phyloP scores from a whole-genome alignment of 805 yeast genomes.

The Groenewaldozyma tartarivorans region DNA sequence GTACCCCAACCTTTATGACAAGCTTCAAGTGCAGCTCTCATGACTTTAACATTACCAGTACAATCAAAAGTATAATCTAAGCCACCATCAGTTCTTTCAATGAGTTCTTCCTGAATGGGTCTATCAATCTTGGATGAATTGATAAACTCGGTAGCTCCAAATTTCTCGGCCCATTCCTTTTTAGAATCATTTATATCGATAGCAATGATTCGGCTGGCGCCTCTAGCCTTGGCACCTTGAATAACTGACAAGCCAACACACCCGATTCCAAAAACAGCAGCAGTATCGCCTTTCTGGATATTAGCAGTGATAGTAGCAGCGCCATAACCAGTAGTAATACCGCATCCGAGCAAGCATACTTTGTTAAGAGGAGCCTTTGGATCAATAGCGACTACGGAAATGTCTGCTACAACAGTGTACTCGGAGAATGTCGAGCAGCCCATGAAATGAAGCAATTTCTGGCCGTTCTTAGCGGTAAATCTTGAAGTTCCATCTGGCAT shows the following conservation, averaged over 20 bases:
- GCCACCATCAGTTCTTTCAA: constrained; percentile 95
- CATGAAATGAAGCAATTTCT: constrained; percentile 85
- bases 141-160: constrained; percentile 93
- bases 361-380: constrained; percentile 75
- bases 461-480: constrained; percentile 66
- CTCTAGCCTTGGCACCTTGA: constrained; percentile 83
- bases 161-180: constrained; percentile 74
- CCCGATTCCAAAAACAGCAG: constrained; percentile 97
- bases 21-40: constrained; percentile 94
- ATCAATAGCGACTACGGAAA: constrained; percentile 87
- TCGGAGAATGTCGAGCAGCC: constrained; percentile 96
- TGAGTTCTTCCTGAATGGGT: constrained; percentile 69
- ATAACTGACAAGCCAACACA: constrained; percentile 94
- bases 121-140: constrained; percentile 71
- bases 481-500: constrained; percentile 98
- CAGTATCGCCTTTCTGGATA: constrained; percentile 82
- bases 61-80: constrained; percentile 94
- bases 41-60: constrained; percentile 91
- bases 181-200: constrained; percentile 81
- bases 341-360: constrained; percentile 93
- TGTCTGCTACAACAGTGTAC: constrained; percentile 96
- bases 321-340: constrained; percentile 97
- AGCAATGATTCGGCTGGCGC: constrained; percentile 70
- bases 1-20: constrained; percentile 99
- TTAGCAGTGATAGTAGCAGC: constrained; percentile 93